phyloP scores from a whole-genome alignment of 148 eudicot genomes.

The Mesembryanthemum crystallinum region DNA sequence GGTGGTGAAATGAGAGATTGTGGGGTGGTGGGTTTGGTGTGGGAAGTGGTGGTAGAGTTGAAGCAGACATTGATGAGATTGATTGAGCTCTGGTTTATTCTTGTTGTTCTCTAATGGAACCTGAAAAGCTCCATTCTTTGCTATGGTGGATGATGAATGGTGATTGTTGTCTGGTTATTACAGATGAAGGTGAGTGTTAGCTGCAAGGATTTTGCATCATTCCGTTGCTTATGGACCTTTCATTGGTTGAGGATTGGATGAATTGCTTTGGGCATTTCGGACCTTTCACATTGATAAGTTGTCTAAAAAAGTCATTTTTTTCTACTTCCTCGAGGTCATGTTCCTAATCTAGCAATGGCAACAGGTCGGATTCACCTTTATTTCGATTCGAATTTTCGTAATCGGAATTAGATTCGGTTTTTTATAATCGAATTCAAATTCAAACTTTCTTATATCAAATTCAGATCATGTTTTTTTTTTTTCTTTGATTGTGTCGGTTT shows the following conservation, averaged over 20 bases:
- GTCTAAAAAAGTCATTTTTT: too few relatives aligned
- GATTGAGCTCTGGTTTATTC: not conserved
- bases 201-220: not conserved
- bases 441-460: too few relatives aligned
- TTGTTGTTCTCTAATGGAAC: not conserved
- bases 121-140: not conserved
- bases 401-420: too few relatives aligned
- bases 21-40: conserved; percentile 22
- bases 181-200: not conserved
- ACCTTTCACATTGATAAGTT: too few relatives aligned
- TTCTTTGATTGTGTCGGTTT: too few relatives aligned
- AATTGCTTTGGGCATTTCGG: too few relatives aligned
- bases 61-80: conserved; percentile 24
- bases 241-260: not conserved
- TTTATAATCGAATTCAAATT: too few relatives aligned
- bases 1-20: conserved; percentile 21
- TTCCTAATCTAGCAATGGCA: too few relatives aligned
- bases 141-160: not conserved
- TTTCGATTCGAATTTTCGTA: too few relatives aligned
- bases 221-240: not conserved
- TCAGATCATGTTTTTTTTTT: too few relatives aligned
- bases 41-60: conserved; percentile 34
- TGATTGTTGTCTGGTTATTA: not conserved
- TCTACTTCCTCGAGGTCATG: too few relatives aligned
- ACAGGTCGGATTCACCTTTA: too few relatives aligned